Evolutionary conservation across 2,329 filamentous ascomycete species (phyloP).

Genomic region (Ustilaginoidea virens): DNA sequence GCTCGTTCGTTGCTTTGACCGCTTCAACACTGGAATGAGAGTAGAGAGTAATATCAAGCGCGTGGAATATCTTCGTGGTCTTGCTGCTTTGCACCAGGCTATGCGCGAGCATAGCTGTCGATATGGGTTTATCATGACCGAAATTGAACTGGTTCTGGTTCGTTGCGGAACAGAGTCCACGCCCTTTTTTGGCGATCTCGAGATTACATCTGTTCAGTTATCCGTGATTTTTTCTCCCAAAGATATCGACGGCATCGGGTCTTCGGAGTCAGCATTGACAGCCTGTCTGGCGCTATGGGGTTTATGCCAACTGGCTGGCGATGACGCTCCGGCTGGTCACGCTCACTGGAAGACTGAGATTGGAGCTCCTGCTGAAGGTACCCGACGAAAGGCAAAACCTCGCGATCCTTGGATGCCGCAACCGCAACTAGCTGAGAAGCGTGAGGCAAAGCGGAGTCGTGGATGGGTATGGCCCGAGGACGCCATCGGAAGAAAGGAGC

Average conservation of each 20-base stretch:
- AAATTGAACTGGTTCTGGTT: conserved; percentile 86
- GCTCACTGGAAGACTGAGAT: conserved; percentile 54
- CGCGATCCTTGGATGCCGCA: conserved; percentile 63
- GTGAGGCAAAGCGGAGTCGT: conserved; percentile 55
- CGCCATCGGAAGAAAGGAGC: conserved; percentile 54
- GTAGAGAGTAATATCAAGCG: conserved; percentile 70
- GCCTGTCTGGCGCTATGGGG: conserved; percentile 65
- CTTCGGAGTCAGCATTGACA: conserved; percentile 39
- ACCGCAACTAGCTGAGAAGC: conserved; percentile 59
- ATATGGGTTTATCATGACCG: conserved; percentile 92
- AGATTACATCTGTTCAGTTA: conserved; percentile 50
- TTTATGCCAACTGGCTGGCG: conserved; percentile 54
- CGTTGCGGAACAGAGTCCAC: conserved; percentile 58
- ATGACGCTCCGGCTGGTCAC: conserved; percentile 38
- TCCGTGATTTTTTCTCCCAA: conserved; percentile 22
- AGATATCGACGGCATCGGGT: conserved; percentile 15
- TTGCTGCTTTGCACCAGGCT: conserved; percentile 72
- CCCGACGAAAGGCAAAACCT: conserved; percentile 52
- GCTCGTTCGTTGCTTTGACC: conserved; percentile 80
- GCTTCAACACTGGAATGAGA: conserved; percentile 92
- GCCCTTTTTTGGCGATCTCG: conserved; percentile 80
- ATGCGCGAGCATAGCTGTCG: conserved; percentile 91
- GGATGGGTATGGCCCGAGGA: conserved; percentile 70
- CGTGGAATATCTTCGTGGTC: conserved; percentile 75
- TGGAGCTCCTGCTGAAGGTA: conserved; percentile 58